Base-by-base conservation (phyloP, 2,329 filamentous ascomycete genomes). In the Rhinocladiella similis region DNA sequence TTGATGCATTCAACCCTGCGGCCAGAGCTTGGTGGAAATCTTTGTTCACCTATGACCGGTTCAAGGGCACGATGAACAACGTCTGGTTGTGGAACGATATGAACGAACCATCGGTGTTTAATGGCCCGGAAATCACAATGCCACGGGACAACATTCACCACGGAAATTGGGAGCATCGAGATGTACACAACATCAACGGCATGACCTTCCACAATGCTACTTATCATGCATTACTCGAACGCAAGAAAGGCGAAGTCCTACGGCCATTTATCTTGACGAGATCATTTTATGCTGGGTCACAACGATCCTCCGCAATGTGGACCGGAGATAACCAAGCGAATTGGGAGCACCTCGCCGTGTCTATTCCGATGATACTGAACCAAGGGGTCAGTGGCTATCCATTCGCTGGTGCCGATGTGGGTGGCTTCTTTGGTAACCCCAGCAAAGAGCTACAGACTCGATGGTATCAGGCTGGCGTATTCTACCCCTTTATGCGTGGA, bases 31-130 rank as follows among this genome's bases (percentile, higher is more conserved):
- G 94, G 94, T 99, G 94, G 93, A 88, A 85, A 65, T 76, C 80
- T 2, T 82, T 97, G 10, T 97, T 96, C 81, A 87, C 89, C 67
- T 97, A 95, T 64, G 86, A 90, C 69, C 83, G 77, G 39, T 99
- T 97, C 81, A 90, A 90, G 72, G 92, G 91, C 47, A 91, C 91
- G 1, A 82, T 87, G 66, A 80, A 87, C 62, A 99, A 97, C 72
- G 87, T 90, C 0, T 97, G 91, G 73, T 85, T 99, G 67, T 99
- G 94, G 94, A 99, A 99, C 72, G 94, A 99, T 72, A 99, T 99
- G 94, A 97, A 97, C 70, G 94, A 99, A 76, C 94, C 94, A 0
- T 97, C 94, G 0, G 94, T 99, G 1, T 99, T 99, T 79, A 97
- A 97, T 71, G 94, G 94, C 0, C 94, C 94, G 0, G 94, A 99